Percentiles rank a stretch among this genome's conserved stretches.
phyloP scores from a whole-genome alignment of 371 early-diverging fungal genomes.

The Apophysomyces trapeziformis region DNA sequence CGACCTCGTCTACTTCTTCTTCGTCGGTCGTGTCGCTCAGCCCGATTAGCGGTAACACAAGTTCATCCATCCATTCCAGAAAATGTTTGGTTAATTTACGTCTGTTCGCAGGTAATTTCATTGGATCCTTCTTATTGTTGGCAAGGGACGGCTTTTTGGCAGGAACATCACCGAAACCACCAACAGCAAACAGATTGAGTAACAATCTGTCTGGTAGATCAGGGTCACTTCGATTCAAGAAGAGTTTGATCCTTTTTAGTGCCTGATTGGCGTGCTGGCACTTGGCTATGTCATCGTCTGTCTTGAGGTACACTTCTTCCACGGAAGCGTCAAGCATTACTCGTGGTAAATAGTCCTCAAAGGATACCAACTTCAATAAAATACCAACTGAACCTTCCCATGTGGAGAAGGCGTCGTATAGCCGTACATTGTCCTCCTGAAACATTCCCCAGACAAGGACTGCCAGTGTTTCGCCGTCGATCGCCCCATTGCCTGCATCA shows the following conservation, averaged over 20 bases:
- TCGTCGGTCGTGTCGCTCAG: conserved; percentile 23
- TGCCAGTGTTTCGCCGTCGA: conserved; percentile 37
- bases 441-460: conserved; percentile 28
- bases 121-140: conserved; percentile 31
- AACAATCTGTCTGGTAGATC: conserved; percentile 33
- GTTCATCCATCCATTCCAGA: conserved; percentile 54
- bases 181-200: conserved; percentile 25
- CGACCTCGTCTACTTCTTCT: conserved; percentile 23
- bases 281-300: conserved; percentile 29
- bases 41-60: conserved; percentile 45
- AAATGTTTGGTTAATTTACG: conserved; percentile 40
- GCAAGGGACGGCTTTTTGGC: conserved; percentile 2
- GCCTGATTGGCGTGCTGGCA: conserved; percentile 29
- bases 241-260: conserved; percentile 31
- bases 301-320: conserved; percentile 29
- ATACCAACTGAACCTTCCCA: conserved; percentile 43
- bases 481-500: conserved; percentile 28
- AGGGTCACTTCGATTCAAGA: conserved; percentile 31
- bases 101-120: conserved; percentile 36
- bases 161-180: conserved; percentile 23
- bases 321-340: conserved; percentile 40
- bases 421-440: conserved; percentile 28
- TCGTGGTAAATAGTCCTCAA: conserved; percentile 45
- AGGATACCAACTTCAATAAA: conserved; percentile 37
- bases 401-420: conserved; percentile 35